Percentiles rank a stretch among this genome's conserved stretches.
phyloP scores from a whole-genome alignment of 1,284 basidiomycete species.

The Ganoderma lingzhi region DNA sequence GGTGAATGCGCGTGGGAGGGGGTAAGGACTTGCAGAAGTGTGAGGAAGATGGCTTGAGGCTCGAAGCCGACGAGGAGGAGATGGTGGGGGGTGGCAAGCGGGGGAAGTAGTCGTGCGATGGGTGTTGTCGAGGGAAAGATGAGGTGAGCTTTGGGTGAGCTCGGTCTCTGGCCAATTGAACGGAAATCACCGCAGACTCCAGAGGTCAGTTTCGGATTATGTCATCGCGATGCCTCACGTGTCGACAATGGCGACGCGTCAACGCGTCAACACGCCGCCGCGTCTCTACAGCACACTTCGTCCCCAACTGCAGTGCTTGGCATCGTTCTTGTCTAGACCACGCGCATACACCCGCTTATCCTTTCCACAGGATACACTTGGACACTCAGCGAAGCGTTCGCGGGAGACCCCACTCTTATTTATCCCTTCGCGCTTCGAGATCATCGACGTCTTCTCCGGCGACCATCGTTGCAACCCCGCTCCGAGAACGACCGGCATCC shows the following conservation, averaged over 20 bases:
- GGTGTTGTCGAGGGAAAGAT: conserved; percentile 26
- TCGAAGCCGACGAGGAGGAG: conserved; percentile 13
- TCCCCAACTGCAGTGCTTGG: not conserved
- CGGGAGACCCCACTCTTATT: conserved; percentile 3
- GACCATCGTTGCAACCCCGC: not conserved
- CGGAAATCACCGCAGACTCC: conserved; percentile 26
- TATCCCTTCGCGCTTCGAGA: conserved; percentile 17
- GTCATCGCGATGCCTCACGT: conserved; percentile 23
- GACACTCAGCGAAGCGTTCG: conserved; percentile 11
- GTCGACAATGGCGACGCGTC: conserved; percentile 16
- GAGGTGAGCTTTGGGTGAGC: conserved; percentile 25
- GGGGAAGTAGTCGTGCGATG: conserved; percentile 10
- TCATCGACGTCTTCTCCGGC: conserved; percentile 13
- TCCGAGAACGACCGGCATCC: conserved; percentile 13
- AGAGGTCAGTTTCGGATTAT: conserved; percentile 16
- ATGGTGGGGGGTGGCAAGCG: conserved; percentile 2
- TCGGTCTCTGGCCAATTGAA: conserved; percentile 4
- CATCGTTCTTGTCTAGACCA: not conserved
- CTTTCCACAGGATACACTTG: conserved; percentile 2
- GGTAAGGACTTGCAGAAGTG: not conserved
- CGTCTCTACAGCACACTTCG: conserved; percentile 1
- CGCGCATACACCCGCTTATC: not conserved
- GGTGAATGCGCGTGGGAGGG: not conserved
- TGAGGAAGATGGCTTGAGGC: conserved; percentile 8
- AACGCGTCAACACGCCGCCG: not conserved